phyloP scores from a whole-genome alignment of 192 early-diverging fungal genomes.

The Coemansia sp. region DNA sequence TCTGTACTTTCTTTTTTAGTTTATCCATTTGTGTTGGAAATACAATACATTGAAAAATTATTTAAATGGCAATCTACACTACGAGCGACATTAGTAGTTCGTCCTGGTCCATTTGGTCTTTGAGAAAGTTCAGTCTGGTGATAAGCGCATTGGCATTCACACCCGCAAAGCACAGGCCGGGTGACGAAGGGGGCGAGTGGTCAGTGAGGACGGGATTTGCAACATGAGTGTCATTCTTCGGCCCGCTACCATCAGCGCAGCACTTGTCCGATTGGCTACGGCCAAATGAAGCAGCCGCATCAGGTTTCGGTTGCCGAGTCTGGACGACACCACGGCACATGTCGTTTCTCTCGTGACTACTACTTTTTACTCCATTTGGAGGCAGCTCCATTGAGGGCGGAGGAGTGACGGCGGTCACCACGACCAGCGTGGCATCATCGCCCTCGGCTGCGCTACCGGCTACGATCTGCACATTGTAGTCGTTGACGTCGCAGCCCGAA shows the following conservation, averaged over 20 bases:
- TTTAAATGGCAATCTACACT: background rate
- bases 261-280: conserved; percentile 8
- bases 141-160: conserved; percentile 47
- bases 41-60: background rate
- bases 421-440: conserved; percentile 8
- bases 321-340: background rate
- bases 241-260: background rate
- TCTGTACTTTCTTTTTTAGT: background rate
- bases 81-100: conserved; percentile 22
- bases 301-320: conserved; percentile 1
- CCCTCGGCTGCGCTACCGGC: conserved; percentile 1
- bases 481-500: background rate
- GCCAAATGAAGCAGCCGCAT: background rate
- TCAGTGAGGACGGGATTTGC: background rate
- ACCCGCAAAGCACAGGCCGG: conserved; percentile 21
- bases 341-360: conserved; percentile 1
- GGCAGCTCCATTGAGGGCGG: background rate
- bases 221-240: conserved; percentile 1
- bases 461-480: background rate
- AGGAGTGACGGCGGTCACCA: background rate
- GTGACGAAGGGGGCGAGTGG: conserved; percentile 15
- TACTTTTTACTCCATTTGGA: background rate
- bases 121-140: conserved; percentile 43
- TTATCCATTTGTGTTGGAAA: background rate
- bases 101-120: conserved; percentile 47